phyloP scores from a whole-genome alignment of 1,284 basidiomycete genomes.

The Ceratobasidium sp. region DNA sequence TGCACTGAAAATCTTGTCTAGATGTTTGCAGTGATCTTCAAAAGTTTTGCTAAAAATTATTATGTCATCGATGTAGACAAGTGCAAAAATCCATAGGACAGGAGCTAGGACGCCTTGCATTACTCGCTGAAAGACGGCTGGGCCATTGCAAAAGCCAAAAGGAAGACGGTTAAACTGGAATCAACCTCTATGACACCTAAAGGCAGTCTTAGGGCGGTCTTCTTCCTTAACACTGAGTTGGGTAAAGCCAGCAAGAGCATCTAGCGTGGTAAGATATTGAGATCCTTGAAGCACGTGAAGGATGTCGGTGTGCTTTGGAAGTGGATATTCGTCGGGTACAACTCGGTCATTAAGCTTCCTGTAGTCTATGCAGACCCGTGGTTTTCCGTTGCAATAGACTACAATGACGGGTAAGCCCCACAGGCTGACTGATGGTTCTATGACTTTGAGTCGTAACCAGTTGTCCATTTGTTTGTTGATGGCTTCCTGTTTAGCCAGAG shows the following conservation, averaged over 20 bases:
- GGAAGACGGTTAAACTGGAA: conserved; percentile 63
- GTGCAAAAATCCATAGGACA: conserved; percentile 61
- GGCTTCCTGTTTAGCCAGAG: conserved; percentile 56
- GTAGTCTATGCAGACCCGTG: conserved; percentile 57
- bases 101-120: conserved; percentile 61
- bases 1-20: conserved; percentile 56
- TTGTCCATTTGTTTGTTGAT: conserved; percentile 57
- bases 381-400: conserved; percentile 56
- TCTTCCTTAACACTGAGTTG: conserved; percentile 58
- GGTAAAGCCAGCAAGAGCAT: conserved; percentile 62
- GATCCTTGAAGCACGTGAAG: conserved; percentile 57
- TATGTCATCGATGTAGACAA: conserved; percentile 66
- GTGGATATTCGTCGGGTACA: conserved; percentile 62
- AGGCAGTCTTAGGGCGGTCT: conserved; percentile 59
- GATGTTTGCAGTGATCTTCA: conserved; percentile 58
- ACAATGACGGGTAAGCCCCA: conserved; percentile 59
- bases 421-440: conserved; percentile 58
- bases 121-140: conserved; percentile 60
- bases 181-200: conserved; percentile 60
- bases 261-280: conserved; percentile 58
- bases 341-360: conserved; percentile 57
- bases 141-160: conserved; percentile 62
- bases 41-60: conserved; percentile 57
- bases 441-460: conserved; percentile 56
- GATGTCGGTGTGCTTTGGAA: conserved; percentile 61